Percentiles rank a stretch among this genome's conserved stretches.
Conservation (phyloP, 73 alveolate genomes). For the Breviolum minutum region DNA sequence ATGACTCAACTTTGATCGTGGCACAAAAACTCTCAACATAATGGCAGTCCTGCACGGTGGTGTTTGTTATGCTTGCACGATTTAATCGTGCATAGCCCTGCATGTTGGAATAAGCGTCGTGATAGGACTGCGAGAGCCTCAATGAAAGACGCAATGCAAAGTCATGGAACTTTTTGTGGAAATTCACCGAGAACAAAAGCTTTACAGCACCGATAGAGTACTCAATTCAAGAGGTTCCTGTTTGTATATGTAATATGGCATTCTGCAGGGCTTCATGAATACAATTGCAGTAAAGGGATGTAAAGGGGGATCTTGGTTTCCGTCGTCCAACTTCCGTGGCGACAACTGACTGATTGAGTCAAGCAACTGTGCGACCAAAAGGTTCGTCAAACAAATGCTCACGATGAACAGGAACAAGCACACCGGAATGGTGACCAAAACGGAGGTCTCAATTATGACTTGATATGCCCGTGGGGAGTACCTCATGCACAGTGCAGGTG, state of each 20-base stretch:
- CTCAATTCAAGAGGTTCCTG: too few species aligned
- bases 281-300: too few species aligned
- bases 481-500: background rate
- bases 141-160: background rate
- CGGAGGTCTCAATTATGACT: slow-evolving; percentile 33
- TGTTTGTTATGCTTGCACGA: slow-evolving; percentile 62
- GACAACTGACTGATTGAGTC: background rate
- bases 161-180: too few species aligned
- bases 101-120: slow-evolving; percentile 38
- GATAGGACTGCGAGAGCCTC: slow-evolving; percentile 58
- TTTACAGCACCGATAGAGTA: too few species aligned
- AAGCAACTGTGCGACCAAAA: slow-evolving; percentile 40
- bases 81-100: slow-evolving; percentile 93
- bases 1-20: too few species aligned
- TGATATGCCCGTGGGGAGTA: slow-evolving; percentile 34
- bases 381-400: slow-evolving; percentile 51
- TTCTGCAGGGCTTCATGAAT: too few species aligned
- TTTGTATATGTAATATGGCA: too few species aligned
- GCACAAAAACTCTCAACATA: too few species aligned
- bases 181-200: too few species aligned
- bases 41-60: slow-evolving; percentile 43
- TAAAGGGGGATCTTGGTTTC: too few species aligned
- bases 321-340: too few species aligned
- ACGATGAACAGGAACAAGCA: slow-evolving; percentile 58
- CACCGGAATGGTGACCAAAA: slow-evolving; percentile 48